Evolutionary conservation across 2,329 filamentous ascomycete species (phyloP), one percentile per base, ranked within the genome.

Genomic region (Cadophora sp.): DNA sequence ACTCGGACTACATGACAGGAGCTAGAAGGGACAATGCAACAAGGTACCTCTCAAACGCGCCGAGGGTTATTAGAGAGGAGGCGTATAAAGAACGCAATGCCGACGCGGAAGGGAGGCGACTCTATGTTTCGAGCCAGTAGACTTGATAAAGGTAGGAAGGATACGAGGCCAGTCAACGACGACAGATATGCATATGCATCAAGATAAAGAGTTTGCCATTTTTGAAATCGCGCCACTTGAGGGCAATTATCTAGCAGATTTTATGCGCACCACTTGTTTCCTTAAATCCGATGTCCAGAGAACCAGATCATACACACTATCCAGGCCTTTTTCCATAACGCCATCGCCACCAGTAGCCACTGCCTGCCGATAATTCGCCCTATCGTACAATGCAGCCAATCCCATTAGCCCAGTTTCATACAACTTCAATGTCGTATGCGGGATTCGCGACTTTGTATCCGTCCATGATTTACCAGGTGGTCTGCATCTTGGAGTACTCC

Each of bases 401-500:
- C 9, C 14, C 34, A 16, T 43, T 19, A 16, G 22, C 26, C 55
- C 55, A 40, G 24, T 8, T 12, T 19, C 12, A 14, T 22, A 29
- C 55, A 31, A 40, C 31, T 12, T 56, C 55, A 24, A 24, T 37
- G 31, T 40, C 55, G n/a, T 37, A 16, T 14, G 9, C 55, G 5
- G 24, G 11, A 8, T 40, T 24, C 9, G 19, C 11, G 31, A 6
- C 22, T 16, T 24, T 40, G 31, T 43, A 22, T 22, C 5, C 34
- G n/a, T 27, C 4, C 26, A 11, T 34, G 16, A 51, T 40, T 34
- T 48, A 84, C 87, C 87, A 92, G 0, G 87, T 90, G 0, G 88
- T 89, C 70, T 84, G 83, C 58, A 92, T 77, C 69, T 86, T 84
- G 0, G 88, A 85, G 75, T 92, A 92, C 8, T 92, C 87, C 68